Conservation (phyloP, 2,329 filamentous ascomycete species). For the Pseudogymnoascus sp. region DNA sequence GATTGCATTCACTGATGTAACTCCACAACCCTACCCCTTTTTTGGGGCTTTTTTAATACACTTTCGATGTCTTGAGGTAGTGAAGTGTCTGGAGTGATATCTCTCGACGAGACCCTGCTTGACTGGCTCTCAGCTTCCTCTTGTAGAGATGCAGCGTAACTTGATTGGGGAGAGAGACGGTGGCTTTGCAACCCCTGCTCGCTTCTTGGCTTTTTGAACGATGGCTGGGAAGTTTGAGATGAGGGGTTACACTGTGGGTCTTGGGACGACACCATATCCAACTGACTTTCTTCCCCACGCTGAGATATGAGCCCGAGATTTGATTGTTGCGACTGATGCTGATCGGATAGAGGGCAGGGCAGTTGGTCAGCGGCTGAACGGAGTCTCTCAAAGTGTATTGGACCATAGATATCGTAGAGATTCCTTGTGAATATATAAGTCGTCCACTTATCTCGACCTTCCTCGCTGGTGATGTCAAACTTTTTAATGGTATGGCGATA, state of each 20-base stretch:
- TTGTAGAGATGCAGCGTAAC: constrained; percentile 13
- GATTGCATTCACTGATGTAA: constrained; percentile 31
- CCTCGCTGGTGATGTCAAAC: constrained; percentile 22
- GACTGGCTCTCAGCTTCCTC: constrained; percentile 17
- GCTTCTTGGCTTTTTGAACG: no score
- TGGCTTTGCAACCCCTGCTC: constrained; percentile 16
- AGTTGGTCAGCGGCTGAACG: no score
- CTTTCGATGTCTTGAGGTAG: constrained; percentile 15
- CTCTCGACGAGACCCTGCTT: constrained; percentile 18
- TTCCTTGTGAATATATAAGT: constrained; percentile 22
- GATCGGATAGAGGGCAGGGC: no score
- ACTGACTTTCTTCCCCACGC: no score
- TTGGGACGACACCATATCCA: no score
- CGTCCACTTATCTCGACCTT: constrained; percentile 26
- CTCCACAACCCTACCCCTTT: constrained; percentile 21
- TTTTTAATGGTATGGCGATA: constrained; percentile 25
- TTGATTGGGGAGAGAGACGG: constrained; percentile 14
- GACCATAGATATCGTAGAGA: constrained; percentile 27
- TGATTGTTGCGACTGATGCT: no score
- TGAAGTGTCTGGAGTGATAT: constrained; percentile 17
- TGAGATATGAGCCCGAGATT: no score
- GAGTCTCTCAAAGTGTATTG: no score
- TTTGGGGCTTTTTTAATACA: constrained; percentile 14
- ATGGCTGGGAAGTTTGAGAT: no score
- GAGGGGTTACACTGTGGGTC: no score